A percentile compares a stretch with the other conserved stretches of the same genome.
Conservation (phyloP, 441 rosid species). For the Syzygium syzygioides region DNA sequence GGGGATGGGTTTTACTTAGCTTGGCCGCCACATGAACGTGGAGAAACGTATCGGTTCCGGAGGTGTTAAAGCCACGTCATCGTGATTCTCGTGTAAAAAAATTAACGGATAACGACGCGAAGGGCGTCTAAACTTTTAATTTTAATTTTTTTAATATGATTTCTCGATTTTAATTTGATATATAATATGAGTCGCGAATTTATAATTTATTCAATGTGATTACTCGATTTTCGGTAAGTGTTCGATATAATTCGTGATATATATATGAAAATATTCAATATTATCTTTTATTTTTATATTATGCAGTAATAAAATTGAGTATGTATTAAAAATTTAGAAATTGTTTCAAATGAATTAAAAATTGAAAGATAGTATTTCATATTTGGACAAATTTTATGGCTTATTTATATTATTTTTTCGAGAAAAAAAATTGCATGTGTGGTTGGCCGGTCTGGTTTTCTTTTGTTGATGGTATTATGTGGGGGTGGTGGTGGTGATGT, state of each 20-base stretch:
- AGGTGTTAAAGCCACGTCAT: background rate
- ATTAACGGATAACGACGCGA: background rate
- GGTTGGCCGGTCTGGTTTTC: background rate
- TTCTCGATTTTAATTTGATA: too few species aligned
- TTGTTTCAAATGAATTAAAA: background rate
- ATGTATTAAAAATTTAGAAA: background rate
- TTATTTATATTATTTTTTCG: background rate
- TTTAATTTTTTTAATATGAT: too few species aligned
- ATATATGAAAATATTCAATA: too few species aligned
- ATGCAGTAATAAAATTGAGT: background rate
- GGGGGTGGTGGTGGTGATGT: background rate
- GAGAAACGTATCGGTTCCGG: background rate
- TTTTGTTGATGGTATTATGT: background rate
- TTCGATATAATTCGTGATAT: too few species aligned
- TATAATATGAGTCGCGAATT: too few species aligned
- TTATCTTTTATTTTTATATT: too few species aligned
- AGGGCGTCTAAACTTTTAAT: too few species aligned
- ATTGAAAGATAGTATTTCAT: accelerated
- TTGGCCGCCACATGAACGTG: background rate
- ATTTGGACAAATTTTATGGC: accelerated
- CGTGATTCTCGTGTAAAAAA: background rate
- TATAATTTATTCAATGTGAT: too few species aligned
- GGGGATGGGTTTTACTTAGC: background rate
- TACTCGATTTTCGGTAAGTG: accelerated
- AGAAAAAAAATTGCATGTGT: background rate